Evolutionary conservation across 768 basidiomycete genomes (phyloP).

Genomic region (Tubosaeta sp.): DNA sequence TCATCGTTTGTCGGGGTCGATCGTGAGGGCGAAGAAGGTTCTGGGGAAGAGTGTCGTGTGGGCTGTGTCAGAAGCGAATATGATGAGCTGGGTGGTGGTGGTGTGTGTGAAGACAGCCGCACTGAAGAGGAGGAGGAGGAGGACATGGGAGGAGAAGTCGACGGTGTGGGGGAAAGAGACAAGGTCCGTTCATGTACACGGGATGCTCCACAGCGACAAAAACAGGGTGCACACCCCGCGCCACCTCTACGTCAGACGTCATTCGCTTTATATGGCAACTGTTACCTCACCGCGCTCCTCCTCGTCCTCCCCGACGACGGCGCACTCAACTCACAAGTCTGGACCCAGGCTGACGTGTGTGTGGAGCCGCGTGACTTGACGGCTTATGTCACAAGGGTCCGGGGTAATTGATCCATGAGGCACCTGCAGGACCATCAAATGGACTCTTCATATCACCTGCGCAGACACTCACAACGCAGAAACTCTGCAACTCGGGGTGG

Average conservation of each 20-base stretch:
- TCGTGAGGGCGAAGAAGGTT: slow-evolving; percentile 4
- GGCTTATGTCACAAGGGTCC: too few relatives aligned
- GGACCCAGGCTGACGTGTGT: too few relatives aligned
- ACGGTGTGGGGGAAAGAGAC: slow-evolving; percentile 4
- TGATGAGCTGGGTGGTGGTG: not conserved
- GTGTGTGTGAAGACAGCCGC: not conserved
- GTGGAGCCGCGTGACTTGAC: too few relatives aligned
- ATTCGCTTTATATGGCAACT: slow-evolving; percentile 17
- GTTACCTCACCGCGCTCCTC: slow-evolving; percentile 4
- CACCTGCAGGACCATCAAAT: too few relatives aligned
- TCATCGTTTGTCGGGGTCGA: slow-evolving; percentile 65
- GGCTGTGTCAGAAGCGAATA: slow-evolving; percentile 11
- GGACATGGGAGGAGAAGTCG: not conserved
- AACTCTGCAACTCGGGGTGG: too few relatives aligned
- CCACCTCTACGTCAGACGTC: slow-evolving; percentile 33
- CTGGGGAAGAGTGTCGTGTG: slow-evolving; percentile 2
- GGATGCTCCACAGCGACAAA: slow-evolving; percentile 32
- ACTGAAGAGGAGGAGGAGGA: slow-evolving; percentile 17
- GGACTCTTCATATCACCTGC: too few relatives aligned
- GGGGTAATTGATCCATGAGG: too few relatives aligned
- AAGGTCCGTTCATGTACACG: slow-evolving; percentile 26
- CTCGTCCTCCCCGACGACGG: not conserved
- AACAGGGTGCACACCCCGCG: slow-evolving; percentile 33
- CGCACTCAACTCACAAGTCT: too few relatives aligned
- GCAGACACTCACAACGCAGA: too few relatives aligned